Conservation (phyloP, 495 filamentous ascomycete species). For the Hypoxylon trugodes region DNA sequence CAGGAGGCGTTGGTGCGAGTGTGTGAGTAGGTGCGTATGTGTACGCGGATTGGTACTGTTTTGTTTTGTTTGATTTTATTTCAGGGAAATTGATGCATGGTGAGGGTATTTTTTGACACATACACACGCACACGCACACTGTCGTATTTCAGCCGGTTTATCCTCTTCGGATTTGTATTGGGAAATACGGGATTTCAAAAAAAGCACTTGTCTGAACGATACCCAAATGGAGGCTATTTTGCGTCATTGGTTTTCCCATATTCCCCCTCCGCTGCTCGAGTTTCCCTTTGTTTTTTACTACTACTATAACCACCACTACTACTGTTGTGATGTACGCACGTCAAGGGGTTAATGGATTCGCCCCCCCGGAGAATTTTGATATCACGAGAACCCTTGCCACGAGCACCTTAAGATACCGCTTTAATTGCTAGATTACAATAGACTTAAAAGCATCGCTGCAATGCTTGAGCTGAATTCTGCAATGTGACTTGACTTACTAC, state of each 20-base stretch:
- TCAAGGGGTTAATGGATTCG: slow-evolving; percentile 37
- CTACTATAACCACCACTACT: slow-evolving; percentile 12
- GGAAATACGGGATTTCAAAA: slow-evolving; percentile 40
- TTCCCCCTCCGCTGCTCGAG: slow-evolving; percentile 15
- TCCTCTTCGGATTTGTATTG: slow-evolving; percentile 32
- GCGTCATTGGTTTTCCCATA: slow-evolving; percentile 39
- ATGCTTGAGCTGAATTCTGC: slow-evolving; percentile 31
- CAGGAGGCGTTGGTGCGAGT: slow-evolving; percentile 33
- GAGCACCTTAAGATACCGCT: slow-evolving; percentile 26
- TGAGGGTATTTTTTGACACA: slow-evolving; percentile 25
- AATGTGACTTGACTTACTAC: slow-evolving; percentile 41
- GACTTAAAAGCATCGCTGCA: slow-evolving; percentile 41
- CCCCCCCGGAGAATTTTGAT: slow-evolving; percentile 31
- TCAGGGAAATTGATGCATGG: slow-evolving; percentile 40
- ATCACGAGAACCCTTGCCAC: slow-evolving; percentile 31
- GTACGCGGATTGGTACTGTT: slow-evolving; percentile 20
- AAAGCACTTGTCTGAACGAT: slow-evolving; percentile 43
- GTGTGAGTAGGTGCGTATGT: slow-evolving; percentile 21
- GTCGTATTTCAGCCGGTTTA: slow-evolving; percentile 35
- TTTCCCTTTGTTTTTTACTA: slow-evolving; percentile 35
- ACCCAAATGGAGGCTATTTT: slow-evolving; percentile 43
- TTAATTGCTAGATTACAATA: slow-evolving; percentile 42
- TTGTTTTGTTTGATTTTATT: slow-evolving; percentile 19
- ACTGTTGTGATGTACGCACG: slow-evolving; percentile 22
- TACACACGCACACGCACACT: no score